These are phyloP conservation scores for Massarina eburnea DNA, from an alignment of 2,329 filamentous ascomycete genomes.

Conservation along the genomic window DNA sequence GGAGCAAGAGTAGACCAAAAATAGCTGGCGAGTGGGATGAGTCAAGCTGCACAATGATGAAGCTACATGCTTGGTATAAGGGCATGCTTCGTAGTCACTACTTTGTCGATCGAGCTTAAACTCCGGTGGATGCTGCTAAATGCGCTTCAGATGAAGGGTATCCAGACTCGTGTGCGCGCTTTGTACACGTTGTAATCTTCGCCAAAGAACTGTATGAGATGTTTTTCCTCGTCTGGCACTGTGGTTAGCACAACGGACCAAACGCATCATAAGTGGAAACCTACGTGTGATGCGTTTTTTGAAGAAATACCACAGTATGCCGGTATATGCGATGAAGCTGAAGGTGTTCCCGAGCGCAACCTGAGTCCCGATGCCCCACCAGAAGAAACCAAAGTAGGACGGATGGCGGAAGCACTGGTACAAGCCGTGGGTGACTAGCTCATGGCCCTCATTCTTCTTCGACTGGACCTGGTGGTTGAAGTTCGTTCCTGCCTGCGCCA, in stretches of 20 bases:
- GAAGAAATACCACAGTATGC: slow-evolving; percentile 87
- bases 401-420: slow-evolving; percentile 81
- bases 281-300: slow-evolving; percentile 65
- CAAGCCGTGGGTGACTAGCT: slow-evolving; percentile 79
- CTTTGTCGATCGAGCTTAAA: no score
- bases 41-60: no score
- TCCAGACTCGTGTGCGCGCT: slow-evolving; percentile 70
- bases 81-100: no score
- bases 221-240: slow-evolving; percentile 69
- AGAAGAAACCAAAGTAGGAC: slow-evolving; percentile 97
- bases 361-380: slow-evolving; percentile 96
- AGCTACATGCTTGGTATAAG: no score
- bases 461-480: slow-evolving; percentile 86
- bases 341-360: slow-evolving; percentile 81
- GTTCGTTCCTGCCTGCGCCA: slow-evolving; percentile 83
- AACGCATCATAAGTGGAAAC: slow-evolving; percentile 30
- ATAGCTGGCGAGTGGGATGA: no score
- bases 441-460: slow-evolving; percentile 68
- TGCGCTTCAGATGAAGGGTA: slow-evolving; percentile 74
- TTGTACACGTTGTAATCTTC: slow-evolving; percentile 77
- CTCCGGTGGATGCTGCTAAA: no score
- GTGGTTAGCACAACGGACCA: slow-evolving; percentile 5
- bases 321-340: slow-evolving; percentile 72
- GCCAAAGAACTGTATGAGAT: slow-evolving; percentile 80
- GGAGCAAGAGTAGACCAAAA: no score